Evolutionary conservation across 768 basidiomycete species (phyloP).

Genomic region (Macrolepiota fuliginosa): DNA sequence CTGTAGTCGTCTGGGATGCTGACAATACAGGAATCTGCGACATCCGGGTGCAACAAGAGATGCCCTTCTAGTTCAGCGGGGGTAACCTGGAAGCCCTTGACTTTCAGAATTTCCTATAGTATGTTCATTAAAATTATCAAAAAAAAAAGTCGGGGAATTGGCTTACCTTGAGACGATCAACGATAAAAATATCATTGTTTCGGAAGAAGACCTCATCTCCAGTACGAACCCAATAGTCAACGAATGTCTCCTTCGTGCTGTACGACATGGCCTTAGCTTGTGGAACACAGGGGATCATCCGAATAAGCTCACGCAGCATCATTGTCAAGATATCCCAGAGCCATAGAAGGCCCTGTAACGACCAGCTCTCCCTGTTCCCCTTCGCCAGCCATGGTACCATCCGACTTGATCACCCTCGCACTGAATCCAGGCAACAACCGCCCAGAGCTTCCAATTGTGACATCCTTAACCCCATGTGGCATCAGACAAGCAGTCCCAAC

Average conservation of each 20-base stretch:
- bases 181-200: slow-evolving; percentile 61
- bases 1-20: slow-evolving; percentile 71
- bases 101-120: slow-evolving; percentile 68
- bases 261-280: background rate
- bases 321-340: slow-evolving; percentile 58
- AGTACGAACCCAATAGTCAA: slow-evolving; percentile 64
- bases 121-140: background rate
- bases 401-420: slow-evolving; percentile 55
- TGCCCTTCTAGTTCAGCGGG: slow-evolving; percentile 70
- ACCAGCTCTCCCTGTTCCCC: slow-evolving; percentile 65
- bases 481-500: slow-evolving; percentile 49
- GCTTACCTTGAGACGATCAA: slow-evolving; percentile 72
- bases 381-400: slow-evolving; percentile 53
- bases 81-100: slow-evolving; percentile 57
- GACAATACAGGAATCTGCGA: slow-evolving; percentile 63
- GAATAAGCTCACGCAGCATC: slow-evolving; percentile 49
- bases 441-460: slow-evolving; percentile 55
- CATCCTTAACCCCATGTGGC: slow-evolving; percentile 39
- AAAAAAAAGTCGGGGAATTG: background rate
- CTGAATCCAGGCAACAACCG: slow-evolving; percentile 54
- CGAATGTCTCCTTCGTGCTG: slow-evolving; percentile 64
- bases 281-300: background rate
- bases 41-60: slow-evolving; percentile 57
- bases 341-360: slow-evolving; percentile 57
- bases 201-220: slow-evolving; percentile 73